Conservation (phyloP, 2,329 filamentous ascomycete species). For the Huntiella moniliformis region DNA sequence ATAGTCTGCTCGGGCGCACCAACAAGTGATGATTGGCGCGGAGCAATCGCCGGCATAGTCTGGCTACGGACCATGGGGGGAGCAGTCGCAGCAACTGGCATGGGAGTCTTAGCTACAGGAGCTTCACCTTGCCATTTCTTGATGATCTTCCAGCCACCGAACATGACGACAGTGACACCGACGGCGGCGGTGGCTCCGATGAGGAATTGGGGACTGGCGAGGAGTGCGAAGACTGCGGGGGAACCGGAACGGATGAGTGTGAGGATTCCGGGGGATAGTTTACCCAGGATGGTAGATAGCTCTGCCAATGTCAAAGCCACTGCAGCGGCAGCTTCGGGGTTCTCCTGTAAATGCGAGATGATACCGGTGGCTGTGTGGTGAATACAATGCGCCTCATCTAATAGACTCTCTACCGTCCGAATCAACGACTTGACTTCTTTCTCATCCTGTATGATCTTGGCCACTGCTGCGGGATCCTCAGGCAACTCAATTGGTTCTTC, state of each 20-base stretch:
- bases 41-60: slow-evolving; percentile 15
- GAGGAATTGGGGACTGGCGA: slow-evolving; percentile 82
- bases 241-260: slow-evolving; percentile 59
- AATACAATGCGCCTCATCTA: slow-evolving; percentile 76
- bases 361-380: slow-evolving; percentile 70
- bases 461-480: slow-evolving; percentile 28
- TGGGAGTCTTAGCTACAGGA: slow-evolving; percentile 17
- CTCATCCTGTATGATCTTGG: slow-evolving; percentile 25
- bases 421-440: slow-evolving; percentile 43
- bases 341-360: slow-evolving; percentile 52
- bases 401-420: slow-evolving; percentile 51
- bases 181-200: slow-evolving; percentile 79
- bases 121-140: slow-evolving; percentile 48
- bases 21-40: slow-evolving; percentile 18
- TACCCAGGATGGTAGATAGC: slow-evolving; percentile 61
- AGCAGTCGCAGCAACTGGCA: slow-evolving; percentile 13
- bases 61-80: slow-evolving; percentile 1
- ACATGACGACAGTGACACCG: slow-evolving; percentile 86
- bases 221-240: slow-evolving; percentile 68
- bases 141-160: slow-evolving; percentile 94
- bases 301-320: slow-evolving; percentile 86
- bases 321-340: slow-evolving; percentile 76
- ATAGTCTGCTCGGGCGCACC: slow-evolving; percentile 29
- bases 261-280: slow-evolving; percentile 70
- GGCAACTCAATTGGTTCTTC: slow-evolving; percentile 2